Conservation (phyloP, 1,284 basidiomycete genomes). For the Rhodofomes roseus region DNA sequence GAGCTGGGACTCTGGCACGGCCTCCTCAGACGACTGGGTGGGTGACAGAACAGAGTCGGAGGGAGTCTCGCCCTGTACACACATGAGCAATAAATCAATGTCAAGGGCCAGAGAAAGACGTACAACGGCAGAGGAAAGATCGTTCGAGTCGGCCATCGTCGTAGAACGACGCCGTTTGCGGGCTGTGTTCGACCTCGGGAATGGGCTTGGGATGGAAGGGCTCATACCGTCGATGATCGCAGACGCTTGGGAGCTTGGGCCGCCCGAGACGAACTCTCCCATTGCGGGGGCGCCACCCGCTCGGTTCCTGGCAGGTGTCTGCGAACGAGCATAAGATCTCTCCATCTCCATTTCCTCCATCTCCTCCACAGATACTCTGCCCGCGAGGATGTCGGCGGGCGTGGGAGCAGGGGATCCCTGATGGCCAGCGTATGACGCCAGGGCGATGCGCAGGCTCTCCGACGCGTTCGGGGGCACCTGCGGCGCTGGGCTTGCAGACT, state of each 20-base stretch:
- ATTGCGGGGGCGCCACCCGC: conserved; percentile 38
- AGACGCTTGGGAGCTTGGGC: conserved; percentile 31
- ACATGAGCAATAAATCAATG: neutral
- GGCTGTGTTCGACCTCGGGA: conserved; percentile 34
- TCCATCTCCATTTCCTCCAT: conserved; percentile 39
- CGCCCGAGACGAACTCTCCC: conserved; percentile 49
- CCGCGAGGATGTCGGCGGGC: conserved; percentile 64
- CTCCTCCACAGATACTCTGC: conserved; percentile 44
- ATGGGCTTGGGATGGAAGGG: conserved; percentile 61
- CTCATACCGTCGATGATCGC: conserved; percentile 58
- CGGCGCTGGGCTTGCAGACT: conserved; percentile 27
- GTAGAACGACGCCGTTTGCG: conserved; percentile 17
- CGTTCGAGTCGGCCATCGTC: neutral
- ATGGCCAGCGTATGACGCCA: conserved; percentile 27
- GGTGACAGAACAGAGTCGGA: conserved; percentile 17
- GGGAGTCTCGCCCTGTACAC: conserved; percentile 4
- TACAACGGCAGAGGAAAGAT: neutral
- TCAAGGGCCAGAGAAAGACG: neutral
- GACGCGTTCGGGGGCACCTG: conserved; percentile 17
- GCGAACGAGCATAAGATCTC: conserved; percentile 26
- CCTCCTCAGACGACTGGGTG: conserved; percentile 31
- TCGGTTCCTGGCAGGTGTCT: conserved; percentile 14
- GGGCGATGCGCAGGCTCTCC: conserved; percentile 26
- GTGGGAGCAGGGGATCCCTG: conserved; percentile 40
- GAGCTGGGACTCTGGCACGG: conserved; percentile 13